A percentile compares a stretch with the other conserved stretches of the same genome.
These are phyloP conservation scores for Allium fistulosum DNA, from an alignment of 106 monocot genomes.

Conservation along the genomic window DNA sequence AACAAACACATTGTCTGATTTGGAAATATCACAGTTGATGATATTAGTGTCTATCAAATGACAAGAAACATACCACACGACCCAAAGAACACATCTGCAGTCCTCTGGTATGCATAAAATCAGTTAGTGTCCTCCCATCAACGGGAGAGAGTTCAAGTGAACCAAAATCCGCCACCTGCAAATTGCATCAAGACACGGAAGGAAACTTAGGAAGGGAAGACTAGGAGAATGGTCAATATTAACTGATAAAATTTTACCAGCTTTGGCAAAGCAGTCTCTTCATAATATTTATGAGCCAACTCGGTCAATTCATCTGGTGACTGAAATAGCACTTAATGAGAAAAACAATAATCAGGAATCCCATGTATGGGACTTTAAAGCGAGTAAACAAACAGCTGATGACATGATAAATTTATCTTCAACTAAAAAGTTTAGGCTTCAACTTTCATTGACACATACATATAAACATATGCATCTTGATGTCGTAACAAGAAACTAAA, in stretches of 20 bases:
- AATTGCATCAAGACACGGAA: background rate
- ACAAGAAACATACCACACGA: conserved; percentile 47
- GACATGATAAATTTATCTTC: too few relatives aligned
- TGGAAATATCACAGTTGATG: too few relatives aligned
- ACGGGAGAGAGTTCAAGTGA: conserved; percentile 97
- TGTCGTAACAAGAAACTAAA: background rate
- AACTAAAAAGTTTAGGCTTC: too few relatives aligned
- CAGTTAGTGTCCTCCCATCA: conserved; percentile 94
- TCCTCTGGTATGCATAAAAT: conserved; percentile 98
- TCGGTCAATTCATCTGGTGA: conserved; percentile 81
- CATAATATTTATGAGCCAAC: conserved; percentile 88
- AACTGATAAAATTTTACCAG: conserved; percentile 40
- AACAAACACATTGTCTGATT: too few relatives aligned
- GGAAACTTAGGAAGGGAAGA: background rate
- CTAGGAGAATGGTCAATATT: background rate
- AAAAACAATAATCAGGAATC: background rate
- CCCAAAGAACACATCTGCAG: conserved; percentile 91
- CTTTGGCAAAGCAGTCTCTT: conserved; percentile 76
- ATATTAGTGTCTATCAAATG: background rate
- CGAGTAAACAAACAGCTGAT: too few relatives aligned
- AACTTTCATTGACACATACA: too few relatives aligned
- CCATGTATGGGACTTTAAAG: too few relatives aligned
- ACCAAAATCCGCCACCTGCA: conserved; percentile 92
- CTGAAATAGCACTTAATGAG: conserved; percentile 24
- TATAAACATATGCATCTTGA: too few relatives aligned